These are phyloP conservation scores for Gastrolobium villosum DNA, from an alignment of 306 rosid species.

Conservation along the genomic window DNA sequence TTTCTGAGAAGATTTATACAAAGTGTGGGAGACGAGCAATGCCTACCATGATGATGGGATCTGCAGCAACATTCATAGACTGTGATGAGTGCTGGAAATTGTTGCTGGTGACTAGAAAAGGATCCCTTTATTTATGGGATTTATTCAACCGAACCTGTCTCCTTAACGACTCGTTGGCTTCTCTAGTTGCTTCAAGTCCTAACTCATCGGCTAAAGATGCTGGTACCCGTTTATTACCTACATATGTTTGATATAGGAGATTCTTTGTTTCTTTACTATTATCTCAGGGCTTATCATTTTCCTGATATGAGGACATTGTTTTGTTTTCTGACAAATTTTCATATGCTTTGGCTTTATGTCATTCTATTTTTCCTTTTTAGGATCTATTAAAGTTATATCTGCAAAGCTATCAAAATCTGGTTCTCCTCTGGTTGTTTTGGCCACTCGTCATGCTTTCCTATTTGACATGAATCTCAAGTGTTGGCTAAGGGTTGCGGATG, in stretches of 20 bases:
- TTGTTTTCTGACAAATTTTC: slow-evolving; percentile 20
- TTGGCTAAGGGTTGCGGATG: slow-evolving; percentile 99
- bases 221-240: slow-evolving; percentile 56
- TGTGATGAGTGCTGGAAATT: slow-evolving; percentile 93
- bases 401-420: slow-evolving; percentile 82
- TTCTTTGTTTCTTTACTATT: slow-evolving; percentile 17
- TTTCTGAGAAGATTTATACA: slow-evolving; percentile 77
- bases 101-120: slow-evolving; percentile 90
- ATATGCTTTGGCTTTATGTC: not conserved
- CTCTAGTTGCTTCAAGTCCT: slow-evolving; percentile 71
- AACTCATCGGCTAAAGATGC: slow-evolving; percentile 71
- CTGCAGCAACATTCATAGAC: slow-evolving; percentile 91
- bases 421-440: slow-evolving; percentile 85
- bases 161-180: slow-evolving; percentile 82
- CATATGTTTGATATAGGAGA: slow-evolving; percentile 34
- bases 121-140: slow-evolving; percentile 90
- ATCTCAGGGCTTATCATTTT: slow-evolving; percentile 2
- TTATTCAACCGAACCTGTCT: slow-evolving; percentile 77
- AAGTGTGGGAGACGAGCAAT: slow-evolving; percentile 93
- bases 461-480: slow-evolving; percentile 91
- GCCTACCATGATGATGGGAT: slow-evolving; percentile 95
- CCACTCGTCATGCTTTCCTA: slow-evolving; percentile 94
- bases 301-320: slow-evolving; percentile 1
- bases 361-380: slow-evolving; percentile 52
- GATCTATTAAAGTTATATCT: slow-evolving; percentile 81